A percentile compares a stretch with the other conserved stretches of the same genome.
phyloP scores from a whole-genome alignment of 495 filamentous ascomycete species.

The Daldinia childiae region DNA sequence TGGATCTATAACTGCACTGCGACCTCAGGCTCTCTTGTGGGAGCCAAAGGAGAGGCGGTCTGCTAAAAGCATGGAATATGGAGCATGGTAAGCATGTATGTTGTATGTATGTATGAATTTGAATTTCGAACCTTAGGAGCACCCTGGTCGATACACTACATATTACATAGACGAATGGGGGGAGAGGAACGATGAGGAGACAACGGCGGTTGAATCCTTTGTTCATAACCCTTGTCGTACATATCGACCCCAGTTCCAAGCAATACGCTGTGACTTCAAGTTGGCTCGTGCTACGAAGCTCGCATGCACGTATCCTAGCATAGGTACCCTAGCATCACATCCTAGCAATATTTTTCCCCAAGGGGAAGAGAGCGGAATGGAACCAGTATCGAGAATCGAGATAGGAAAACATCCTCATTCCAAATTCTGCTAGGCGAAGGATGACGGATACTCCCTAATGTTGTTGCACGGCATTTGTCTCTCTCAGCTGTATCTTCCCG shows the following conservation, averaged over 20 bases:
- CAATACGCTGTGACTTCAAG: conserved; percentile 15
- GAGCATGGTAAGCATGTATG: conserved; percentile 5
- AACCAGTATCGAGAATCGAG: conserved; percentile 25
- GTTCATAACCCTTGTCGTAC: conserved; percentile 12
- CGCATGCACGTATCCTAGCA: conserved; percentile 27
- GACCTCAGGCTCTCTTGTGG: conserved; percentile 21
- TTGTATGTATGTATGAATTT: conserved; percentile 17
- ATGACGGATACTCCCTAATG: conserved; percentile 11
- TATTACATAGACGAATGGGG: conserved; percentile 9
- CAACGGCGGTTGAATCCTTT: conserved; percentile 38
- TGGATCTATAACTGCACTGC: conserved; percentile 35
- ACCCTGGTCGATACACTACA: conserved; percentile 3
- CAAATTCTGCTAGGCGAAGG: conserved; percentile 29
- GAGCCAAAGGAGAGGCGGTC: conserved; percentile 34
- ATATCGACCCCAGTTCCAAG: conserved; percentile 21
- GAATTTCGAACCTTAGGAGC: conserved; percentile 10
- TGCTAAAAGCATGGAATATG: conserved; percentile 10
- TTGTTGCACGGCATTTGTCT: conserved; percentile 26
- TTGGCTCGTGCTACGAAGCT: conserved; percentile 32
- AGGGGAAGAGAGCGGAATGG: conserved; percentile 31
- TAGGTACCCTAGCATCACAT: conserved; percentile 11
- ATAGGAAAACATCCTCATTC: conserved; percentile 23
- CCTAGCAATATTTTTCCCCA: conserved; percentile 39
- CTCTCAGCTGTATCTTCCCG: conserved; percentile 22
- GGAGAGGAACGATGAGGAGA: conserved; percentile 22